phyloP scores from a whole-genome alignment of 1,284 basidiomycete species.

The Cutaneotrichosporon sp. region DNA sequence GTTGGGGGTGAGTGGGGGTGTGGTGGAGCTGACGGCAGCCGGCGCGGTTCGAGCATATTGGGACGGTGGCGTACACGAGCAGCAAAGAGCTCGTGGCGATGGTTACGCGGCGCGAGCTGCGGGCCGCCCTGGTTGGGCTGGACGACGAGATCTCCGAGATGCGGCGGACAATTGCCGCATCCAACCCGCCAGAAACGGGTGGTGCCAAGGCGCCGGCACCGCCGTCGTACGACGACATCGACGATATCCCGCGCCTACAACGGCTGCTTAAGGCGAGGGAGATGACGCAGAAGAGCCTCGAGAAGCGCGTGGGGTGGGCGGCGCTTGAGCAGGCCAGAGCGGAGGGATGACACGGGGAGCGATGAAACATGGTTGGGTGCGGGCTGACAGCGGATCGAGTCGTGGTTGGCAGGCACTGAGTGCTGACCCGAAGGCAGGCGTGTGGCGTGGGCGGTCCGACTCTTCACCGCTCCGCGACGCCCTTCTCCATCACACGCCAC shows the following conservation, averaged over 20 bases:
- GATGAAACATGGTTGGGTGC: no score
- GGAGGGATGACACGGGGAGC: background rate
- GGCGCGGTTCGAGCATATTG: slow-evolving; percentile 49
- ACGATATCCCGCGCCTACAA: slow-evolving; percentile 38
- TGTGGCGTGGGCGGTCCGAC: no score
- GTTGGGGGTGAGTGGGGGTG: background rate
- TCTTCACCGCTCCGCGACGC: no score
- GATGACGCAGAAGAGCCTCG: slow-evolving; percentile 40
- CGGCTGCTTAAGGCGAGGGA: slow-evolving; percentile 42
- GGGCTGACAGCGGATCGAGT: no score
- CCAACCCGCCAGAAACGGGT: background rate
- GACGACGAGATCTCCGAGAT: slow-evolving; percentile 44
- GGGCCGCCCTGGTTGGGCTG: slow-evolving; percentile 31
- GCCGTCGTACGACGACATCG: slow-evolving; percentile 36
- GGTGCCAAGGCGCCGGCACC: background rate
- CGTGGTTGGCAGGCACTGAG: no score
- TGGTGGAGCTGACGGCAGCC: slow-evolving; percentile 34
- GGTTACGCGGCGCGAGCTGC: slow-evolving; percentile 38
- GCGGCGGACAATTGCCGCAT: slow-evolving; percentile 25
- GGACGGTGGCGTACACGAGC: slow-evolving; percentile 40
- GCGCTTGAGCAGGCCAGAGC: slow-evolving; percentile 1
- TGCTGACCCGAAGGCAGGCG: no score
- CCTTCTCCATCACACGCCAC: no score
- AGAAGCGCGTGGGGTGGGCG: slow-evolving; percentile 22
- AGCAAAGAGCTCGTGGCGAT: slow-evolving; percentile 33